A percentile compares a stretch with the other conserved stretches of the same genome.
phyloP scores from a whole-genome alignment of 2,329 filamentous ascomycete genomes.

The Rosellinia necatrix region DNA sequence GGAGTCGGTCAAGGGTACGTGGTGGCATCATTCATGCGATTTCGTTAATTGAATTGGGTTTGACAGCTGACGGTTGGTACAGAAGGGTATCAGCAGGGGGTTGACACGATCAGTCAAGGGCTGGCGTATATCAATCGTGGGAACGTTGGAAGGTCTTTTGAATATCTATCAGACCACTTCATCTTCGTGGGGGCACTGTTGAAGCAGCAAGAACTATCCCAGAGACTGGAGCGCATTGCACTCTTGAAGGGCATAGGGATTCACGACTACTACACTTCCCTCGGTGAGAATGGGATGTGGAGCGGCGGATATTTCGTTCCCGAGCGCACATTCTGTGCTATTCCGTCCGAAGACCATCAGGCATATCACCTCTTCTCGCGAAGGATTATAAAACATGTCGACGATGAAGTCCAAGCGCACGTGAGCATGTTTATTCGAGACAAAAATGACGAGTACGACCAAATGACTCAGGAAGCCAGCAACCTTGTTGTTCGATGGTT shows the following conservation, averaged over 20 bases:
- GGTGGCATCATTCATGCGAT: background rate
- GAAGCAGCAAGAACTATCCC: slow-evolving; percentile 71
- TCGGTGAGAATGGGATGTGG: slow-evolving; percentile 73
- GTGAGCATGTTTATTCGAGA: slow-evolving; percentile 66
- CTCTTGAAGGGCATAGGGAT: slow-evolving; percentile 68
- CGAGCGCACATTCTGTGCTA: slow-evolving; percentile 79
- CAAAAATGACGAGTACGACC: slow-evolving; percentile 66
- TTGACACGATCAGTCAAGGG: slow-evolving; percentile 57
- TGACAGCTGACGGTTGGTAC: background rate
- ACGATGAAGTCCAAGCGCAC: slow-evolving; percentile 76
- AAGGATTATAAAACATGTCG: slow-evolving; percentile 64
- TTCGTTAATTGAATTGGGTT: background rate
- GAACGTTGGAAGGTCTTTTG: slow-evolving; percentile 69
- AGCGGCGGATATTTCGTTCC: slow-evolving; percentile 63
- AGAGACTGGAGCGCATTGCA: slow-evolving; percentile 67
- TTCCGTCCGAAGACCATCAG: slow-evolving; percentile 58
- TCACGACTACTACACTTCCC: slow-evolving; percentile 74
- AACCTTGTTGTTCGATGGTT: slow-evolving; percentile 64
- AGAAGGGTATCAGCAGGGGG: slow-evolving; percentile 54
- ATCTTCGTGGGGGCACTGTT: slow-evolving; percentile 83
- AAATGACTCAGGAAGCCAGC: slow-evolving; percentile 63
- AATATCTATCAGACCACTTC: slow-evolving; percentile 80
- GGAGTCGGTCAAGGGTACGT: slow-evolving; percentile 46
- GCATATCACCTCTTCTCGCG: slow-evolving; percentile 53
- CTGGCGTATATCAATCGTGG: slow-evolving; percentile 62